Base-by-base conservation (phyloP, 1,284 basidiomycete genomes). In the Papiliotrema fonsecae region DNA sequence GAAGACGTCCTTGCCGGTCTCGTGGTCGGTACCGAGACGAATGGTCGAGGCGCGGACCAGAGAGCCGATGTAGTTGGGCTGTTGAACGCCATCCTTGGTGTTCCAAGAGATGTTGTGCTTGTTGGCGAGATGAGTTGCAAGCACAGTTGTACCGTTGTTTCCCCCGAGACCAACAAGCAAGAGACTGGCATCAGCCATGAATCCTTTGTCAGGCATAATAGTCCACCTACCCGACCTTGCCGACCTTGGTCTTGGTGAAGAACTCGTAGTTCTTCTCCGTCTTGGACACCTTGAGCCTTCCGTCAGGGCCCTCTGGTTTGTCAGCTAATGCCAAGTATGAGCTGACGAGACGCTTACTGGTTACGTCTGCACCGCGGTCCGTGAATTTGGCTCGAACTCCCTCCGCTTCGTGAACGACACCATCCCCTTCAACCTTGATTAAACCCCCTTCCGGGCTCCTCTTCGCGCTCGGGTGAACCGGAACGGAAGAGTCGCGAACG, bases 111-210 rank as follows among this genome's bases (percentile, higher is more conserved):
- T 90, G 75, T 88, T 85, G 79, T 97, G 87, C 61, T 85, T 84
- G 81, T 98, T 98, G 68, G 96, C 94, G 63, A 97, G 83, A 70
- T 97, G 84, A 59, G 92, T 96, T 25, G 96, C 93, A 60, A 86
- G 86, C 52, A 97, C 82, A 39, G 94, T 98, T 49, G 88, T 84
- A 52, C 94, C 94, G 71, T 98, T 98, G 82, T 98, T 98, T 54
- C 94, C 94, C 58, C 94, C 94, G 58, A 93, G 77, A 57, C 94
- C 94, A 67, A 97, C 86, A 80, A 98, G 86, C 87, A 98, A 88
- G 60, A 97, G 80, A 53, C 94, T 94, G 57, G 42, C 7, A 39
- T 51, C 25, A 52, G 48, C 32, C 11, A 4, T 3, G 10, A 11
- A 37, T 4, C 32, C 21, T 24, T 22, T 38, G 25, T 27, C 16